Percentiles rank a stretch among this genome's conserved stretches.
These are phyloP conservation scores for Aeminium ludgeri DNA, from an alignment of 495 filamentous ascomycete species.

Conservation along the genomic window DNA sequence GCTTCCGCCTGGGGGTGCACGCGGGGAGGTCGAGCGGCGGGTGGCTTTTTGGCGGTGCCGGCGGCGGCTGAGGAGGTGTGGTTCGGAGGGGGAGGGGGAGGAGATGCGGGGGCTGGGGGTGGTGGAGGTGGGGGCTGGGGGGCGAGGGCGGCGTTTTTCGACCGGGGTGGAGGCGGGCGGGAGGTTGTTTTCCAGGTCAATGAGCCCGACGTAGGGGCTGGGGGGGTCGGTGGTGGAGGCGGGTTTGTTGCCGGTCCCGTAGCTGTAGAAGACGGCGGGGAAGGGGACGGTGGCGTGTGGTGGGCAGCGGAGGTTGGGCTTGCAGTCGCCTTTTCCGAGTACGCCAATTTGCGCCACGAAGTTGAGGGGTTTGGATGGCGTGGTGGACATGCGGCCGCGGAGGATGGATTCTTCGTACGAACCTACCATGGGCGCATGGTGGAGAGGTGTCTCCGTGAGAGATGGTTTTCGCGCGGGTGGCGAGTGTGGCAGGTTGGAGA, in stretches of 20 bases:
- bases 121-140: constrained; percentile 18
- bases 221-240: constrained; percentile 47
- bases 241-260: constrained; percentile 31
- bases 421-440: constrained; percentile 88
- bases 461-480: constrained; percentile 52
- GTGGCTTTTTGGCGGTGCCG: constrained; percentile 38
- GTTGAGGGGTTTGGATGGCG: constrained; percentile 78
- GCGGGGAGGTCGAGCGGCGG: constrained; percentile 45
- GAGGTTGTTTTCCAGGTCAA: constrained; percentile 76
- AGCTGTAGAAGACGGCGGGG: constrained; percentile 93
- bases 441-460: constrained; percentile 61
- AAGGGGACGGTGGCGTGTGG: constrained; percentile 86
- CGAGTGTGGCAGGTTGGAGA: constrained; percentile 42
- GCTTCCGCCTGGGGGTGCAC: constrained; percentile 61
- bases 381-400: constrained; percentile 90
- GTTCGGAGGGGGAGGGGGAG: neutral
- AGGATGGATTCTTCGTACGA: constrained; percentile 97
- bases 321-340: constrained; percentile 77
- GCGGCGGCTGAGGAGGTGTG: constrained; percentile 11
- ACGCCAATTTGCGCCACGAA: constrained; percentile 96
- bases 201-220: constrained; percentile 87
- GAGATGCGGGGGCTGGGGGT: constrained; percentile 9
- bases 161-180: constrained; percentile 27
- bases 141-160: constrained; percentile 30
- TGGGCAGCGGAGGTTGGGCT: constrained; percentile 68